Conservation (phyloP, 192 early-diverging fungal genomes). For the Podila epigama region DNA sequence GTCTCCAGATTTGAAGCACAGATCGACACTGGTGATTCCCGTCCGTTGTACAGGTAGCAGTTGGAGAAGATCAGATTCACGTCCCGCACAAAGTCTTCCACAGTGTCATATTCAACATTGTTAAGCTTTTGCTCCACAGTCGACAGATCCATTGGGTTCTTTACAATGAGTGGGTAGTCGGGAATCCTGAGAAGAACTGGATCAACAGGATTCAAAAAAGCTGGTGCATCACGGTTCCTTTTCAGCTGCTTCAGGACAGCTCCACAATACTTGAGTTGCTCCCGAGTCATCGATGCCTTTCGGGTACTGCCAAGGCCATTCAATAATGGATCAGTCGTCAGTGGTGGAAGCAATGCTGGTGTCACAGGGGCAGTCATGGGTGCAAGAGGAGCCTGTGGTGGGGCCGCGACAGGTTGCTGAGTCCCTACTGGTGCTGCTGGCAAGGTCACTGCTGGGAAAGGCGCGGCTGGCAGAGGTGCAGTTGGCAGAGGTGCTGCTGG, state of each 20-base stretch:
- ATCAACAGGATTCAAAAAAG: conserved; percentile 89
- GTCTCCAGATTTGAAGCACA: conserved; percentile 73
- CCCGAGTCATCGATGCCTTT: conserved; percentile 68
- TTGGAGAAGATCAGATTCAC: conserved; percentile 80
- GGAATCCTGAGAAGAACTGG: conserved; percentile 76
- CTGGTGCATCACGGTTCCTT: conserved; percentile 77
- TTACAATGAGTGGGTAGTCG: conserved; percentile 78
- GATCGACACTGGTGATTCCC: conserved; percentile 68
- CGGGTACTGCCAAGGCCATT: conserved; percentile 5
- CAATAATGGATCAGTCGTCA: background rate
- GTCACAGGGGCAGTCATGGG: background rate
- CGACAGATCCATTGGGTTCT: conserved; percentile 80
- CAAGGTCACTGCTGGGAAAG: background rate
- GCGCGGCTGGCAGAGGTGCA: background rate
- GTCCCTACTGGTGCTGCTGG: background rate
- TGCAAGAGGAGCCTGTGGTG: background rate
- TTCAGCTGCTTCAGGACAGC: conserved; percentile 79
- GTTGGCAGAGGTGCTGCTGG: background rate
- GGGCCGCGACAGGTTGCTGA: background rate
- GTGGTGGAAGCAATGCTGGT: no score
- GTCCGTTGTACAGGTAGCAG: conserved; percentile 85
- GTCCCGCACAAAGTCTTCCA: conserved; percentile 74
- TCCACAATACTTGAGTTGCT: conserved; percentile 85
- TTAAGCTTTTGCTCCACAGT: conserved; percentile 80
- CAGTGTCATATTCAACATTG: conserved; percentile 64